Percentiles rank a stretch among this genome's conserved stretches.
These are phyloP conservation scores for Fusarium brevicatenulatum DNA, from an alignment of 2,329 filamentous ascomycete genomes.

Conservation along the genomic window DNA sequence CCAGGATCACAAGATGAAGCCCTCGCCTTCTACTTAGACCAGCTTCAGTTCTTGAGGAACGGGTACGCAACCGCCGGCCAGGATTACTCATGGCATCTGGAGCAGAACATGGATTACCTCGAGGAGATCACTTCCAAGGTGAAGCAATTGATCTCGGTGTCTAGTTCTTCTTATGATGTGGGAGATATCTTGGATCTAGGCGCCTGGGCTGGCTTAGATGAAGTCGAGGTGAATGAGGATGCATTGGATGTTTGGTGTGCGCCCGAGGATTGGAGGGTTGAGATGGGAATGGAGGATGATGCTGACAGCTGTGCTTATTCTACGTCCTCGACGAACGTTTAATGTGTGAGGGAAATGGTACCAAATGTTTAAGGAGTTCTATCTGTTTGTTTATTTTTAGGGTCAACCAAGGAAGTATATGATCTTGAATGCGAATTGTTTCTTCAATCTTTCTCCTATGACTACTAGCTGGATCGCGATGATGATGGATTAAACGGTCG, in stretches of 20 bases:
- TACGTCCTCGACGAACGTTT: too few relatives aligned
- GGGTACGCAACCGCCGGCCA: neutral
- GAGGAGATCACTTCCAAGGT: neutral
- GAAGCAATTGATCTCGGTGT: neutral
- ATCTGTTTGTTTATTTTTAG: too few relatives aligned
- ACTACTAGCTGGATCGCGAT: too few relatives aligned
- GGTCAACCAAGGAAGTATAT: too few relatives aligned
- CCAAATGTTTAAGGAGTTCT: too few relatives aligned
- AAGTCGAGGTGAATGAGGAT: neutral
- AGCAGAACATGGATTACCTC: neutral
- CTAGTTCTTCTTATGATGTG: neutral
- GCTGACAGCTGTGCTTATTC: neutral
- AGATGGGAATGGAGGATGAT: neutral
- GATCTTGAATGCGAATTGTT: too few relatives aligned
- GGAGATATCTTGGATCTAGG: neutral
- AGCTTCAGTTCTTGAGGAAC: neutral
- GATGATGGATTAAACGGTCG: too few relatives aligned
- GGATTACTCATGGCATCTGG: neutral
- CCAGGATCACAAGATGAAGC: neutral
- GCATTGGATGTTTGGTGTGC: neutral
- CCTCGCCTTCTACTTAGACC: neutral
- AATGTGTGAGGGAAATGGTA: too few relatives aligned
- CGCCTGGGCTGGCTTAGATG: neutral
- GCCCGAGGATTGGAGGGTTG: neutral
- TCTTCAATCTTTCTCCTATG: too few relatives aligned